Evolutionary conservation across 202 grass and related monocot genomes (phyloP).

Genomic region (Hordeum pubiflorum): DNA sequence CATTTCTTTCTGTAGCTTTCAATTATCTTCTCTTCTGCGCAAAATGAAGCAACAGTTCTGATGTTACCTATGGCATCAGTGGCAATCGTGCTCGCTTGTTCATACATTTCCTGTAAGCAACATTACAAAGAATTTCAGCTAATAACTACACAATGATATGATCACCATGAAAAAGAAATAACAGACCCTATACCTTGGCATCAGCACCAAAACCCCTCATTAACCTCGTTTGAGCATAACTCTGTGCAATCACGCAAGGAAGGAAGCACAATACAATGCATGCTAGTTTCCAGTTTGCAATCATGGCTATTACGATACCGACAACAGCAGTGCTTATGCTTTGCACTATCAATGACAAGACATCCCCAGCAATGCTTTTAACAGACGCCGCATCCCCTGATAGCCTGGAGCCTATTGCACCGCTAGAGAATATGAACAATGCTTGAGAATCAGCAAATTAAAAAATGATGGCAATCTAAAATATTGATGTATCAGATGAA

Average conservation of each 20-base stretch:
- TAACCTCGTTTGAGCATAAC: background rate
- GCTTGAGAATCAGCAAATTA: background rate
- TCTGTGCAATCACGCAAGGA: background rate
- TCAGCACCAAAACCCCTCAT: background rate
- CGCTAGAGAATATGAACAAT: background rate
- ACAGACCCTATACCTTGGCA: background rate
- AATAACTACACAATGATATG: background rate
- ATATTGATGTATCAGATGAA: background rate
- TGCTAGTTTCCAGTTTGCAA: background rate
- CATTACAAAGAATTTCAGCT: background rate
- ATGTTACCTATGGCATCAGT: background rate
- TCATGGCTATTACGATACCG: background rate
- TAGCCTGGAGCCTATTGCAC: background rate
- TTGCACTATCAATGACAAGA: background rate
- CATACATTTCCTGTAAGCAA: background rate
- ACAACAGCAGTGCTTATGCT: background rate
- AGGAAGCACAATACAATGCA: background rate
- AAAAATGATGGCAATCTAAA: background rate
- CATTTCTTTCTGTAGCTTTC: background rate
- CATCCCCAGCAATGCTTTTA: background rate
- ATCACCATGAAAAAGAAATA: background rate
- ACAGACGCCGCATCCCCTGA: background rate
- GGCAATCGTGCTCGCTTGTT: background rate
- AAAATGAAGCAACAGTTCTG: background rate
- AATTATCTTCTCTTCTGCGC: background rate